Base-by-base conservation (phyloP, 2,329 filamentous ascomycete species). In the Cryphonectria naterciae region DNA sequence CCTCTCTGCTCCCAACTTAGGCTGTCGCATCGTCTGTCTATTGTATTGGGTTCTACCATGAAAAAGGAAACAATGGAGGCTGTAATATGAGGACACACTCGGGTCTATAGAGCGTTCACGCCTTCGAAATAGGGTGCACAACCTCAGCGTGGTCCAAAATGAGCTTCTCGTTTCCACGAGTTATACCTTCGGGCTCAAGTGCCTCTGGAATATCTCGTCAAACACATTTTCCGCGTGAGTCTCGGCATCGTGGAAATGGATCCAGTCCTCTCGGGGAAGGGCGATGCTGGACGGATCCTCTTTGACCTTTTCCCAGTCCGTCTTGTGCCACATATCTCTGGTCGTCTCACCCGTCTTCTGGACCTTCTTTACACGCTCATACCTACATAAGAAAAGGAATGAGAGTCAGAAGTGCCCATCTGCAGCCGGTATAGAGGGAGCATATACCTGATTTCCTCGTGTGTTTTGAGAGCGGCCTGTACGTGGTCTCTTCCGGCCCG, bases 291-390 rank as follows among this genome's bases (percentile, higher is more conserved):
- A 78, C 0, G 85, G 84, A 63, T 86, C 81, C 72, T 84, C 77
- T 69, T 82, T 83, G 43, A 85, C 84, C 71, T 83, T 83, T 32
- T 77, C 79, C 84, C 84, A 88, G 74, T 86, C 84, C 5, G 85
- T 85, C 77, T 85, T 87, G 74, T 88, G 86, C 86, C 86, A 88
- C 79, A 81, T 82, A 72, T 87, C 84, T 39, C 85, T 80, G 0
- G 85, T 85, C 7, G 79, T 81, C 74, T 86, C 84, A 4, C 85
- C 85, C 0, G 83, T 86, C 77, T 86, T 86, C 77, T 87, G 85
- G 10, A 84, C 82, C 1, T 77, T 76, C 19, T 79, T 78, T 28
- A 87, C 85, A 17, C 85, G 83, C 2, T 85, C 84, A 70, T 85
- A 86, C 32, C 78, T 68, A 25, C 32, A 4, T 19, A 41, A 41